These are phyloP conservation scores for Leishmania braziliensis DNA, from an alignment of 208 protist genomes.

Conservation along the genomic window DNA sequence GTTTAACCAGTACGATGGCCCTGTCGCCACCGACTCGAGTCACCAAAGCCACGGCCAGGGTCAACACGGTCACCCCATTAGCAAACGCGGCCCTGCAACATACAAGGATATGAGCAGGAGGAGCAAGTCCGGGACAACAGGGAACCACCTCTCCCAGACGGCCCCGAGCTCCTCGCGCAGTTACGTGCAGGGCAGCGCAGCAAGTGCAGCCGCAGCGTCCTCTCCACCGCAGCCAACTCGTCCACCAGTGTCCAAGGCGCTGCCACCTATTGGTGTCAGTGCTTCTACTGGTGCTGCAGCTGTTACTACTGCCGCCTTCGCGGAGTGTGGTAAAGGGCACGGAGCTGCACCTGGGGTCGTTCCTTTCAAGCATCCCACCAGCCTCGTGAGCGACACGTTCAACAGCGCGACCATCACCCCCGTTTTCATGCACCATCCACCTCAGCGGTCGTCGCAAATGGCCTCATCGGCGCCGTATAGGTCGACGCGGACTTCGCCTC, in stretches of 20 bases:
- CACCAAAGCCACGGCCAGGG: neutral
- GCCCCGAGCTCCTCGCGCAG: neutral
- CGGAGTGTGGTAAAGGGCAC: neutral
- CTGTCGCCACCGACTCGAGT: neutral
- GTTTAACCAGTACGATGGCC: neutral
- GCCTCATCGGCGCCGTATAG: too few relatives aligned
- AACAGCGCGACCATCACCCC: neutral
- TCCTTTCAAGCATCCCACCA: neutral
- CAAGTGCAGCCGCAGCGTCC: neutral
- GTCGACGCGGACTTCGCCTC: neutral
- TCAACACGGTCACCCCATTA: neutral
- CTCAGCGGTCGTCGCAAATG: neutral
- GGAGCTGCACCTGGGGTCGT: neutral
- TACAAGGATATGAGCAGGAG: neutral
- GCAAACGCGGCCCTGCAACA: neutral
- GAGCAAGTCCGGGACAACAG: neutral
- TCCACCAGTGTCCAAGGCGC: neutral
- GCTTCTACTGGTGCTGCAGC: neutral
- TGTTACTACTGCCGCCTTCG: neutral
- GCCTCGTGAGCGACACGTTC: neutral
- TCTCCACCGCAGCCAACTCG: neutral
- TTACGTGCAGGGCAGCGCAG: neutral
- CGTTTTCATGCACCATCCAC: slow-evolving; percentile 14
- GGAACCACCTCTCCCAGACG: neutral
- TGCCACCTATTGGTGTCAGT: slow-evolving; percentile 2